Evolutionary conservation across 108 stramenopile genomes (phyloP), one percentile per base, ranked within the genome.

Genomic region (Cyclostephanos tholiformis): DNA sequence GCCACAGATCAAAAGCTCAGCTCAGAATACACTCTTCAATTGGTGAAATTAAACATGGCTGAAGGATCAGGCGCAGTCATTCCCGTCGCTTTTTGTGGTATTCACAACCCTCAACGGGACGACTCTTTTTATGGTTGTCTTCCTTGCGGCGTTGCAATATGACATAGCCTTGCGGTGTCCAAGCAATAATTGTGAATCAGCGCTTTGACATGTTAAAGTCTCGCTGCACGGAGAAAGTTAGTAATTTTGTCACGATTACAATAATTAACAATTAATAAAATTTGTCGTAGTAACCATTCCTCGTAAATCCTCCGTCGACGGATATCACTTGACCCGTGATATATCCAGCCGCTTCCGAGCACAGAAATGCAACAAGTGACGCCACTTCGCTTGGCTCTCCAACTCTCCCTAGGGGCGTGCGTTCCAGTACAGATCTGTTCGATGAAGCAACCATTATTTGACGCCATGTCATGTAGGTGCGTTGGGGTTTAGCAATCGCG

Each of bases 321-420:
- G 88, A 85, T n/a, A 99, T 87, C 16, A 93, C 80, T 71, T 98
- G 97, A 4, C 97, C 97, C n/a, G 98, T 97, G 16, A 99, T 92
- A 69, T 97, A 99, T 12, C 88, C 79, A 55, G 89, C 87, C 14
- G 92, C 90, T 13, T 93, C 93, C 59, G 96, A 83, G 62, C 93
- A 95, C 51, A 99, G 79, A 67, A 98, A 99, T 19, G 95, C 92
- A 51, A 97, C 89, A 10, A 91, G 84, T 13, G 84, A 84, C 17
- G 95, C 94, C 27, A 95, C 85, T 80, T 97, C 97, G 39, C 79
- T 84, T 6, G 80, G 89, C 41, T 93, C 92, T 20, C 92, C 92
- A 2, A 93, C 88, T 26, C 92, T 77, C 5, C 92, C 89, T 72
- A 89, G 63, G 4, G 92, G 92, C 16, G 92, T 93, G 19, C 89